Conservation (phyloP, 805 yeast genomes). For the Ogataea methylovora region DNA sequence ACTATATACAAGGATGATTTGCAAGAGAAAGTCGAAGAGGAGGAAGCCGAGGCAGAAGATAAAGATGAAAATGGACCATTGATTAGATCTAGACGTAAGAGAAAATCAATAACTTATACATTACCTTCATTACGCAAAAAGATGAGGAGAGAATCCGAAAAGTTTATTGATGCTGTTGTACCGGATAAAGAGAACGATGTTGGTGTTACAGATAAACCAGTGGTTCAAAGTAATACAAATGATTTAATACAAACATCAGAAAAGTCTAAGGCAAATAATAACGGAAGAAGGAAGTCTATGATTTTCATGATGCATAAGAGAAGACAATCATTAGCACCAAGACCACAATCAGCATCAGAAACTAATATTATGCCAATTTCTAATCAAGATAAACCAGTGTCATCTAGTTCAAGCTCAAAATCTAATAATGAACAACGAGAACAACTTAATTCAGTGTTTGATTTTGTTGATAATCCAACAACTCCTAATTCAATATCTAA, state of each 20-base stretch:
- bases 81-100: constrained; percentile 28
- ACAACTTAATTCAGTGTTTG: no score
- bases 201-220: not conserved
- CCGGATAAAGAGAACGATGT: not conserved
- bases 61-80: not conserved
- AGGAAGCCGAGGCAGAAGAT: no score
- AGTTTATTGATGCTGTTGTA: constrained; percentile 52
- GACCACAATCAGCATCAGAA: no score
- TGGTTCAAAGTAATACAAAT: not conserved
- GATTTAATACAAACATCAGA: not conserved
- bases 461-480: no score
- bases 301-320: not conserved
- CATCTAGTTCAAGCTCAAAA: no score
- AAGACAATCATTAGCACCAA: not conserved
- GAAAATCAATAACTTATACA: constrained; percentile 56
- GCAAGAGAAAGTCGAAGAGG: not conserved
- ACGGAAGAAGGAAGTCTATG: constrained; percentile 1
- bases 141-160: constrained; percentile 58
- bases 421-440: no score
- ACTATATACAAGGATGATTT: not conserved
- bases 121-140: constrained; percentile 61
- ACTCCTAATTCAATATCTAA: no score
- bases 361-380: no score
- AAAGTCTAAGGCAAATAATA: not conserved
- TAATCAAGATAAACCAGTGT: no score